A percentile compares a stretch with the other conserved stretches of the same genome.
These are phyloP conservation scores for Erigeron philadelphicus DNA, from an alignment of 140 eudicot genomes.

Conservation along the genomic window DNA sequence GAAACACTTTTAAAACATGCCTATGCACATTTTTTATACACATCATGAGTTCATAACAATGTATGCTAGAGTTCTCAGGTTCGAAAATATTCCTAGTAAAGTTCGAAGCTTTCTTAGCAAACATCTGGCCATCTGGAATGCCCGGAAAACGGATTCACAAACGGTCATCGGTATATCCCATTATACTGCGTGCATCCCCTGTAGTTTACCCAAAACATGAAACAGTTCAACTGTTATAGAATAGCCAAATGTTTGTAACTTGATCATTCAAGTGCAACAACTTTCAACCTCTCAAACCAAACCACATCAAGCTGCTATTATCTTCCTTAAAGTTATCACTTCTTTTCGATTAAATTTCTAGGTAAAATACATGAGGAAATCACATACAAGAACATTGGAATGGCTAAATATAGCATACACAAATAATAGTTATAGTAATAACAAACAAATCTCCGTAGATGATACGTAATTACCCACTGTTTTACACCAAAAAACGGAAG, in stretches of 20 bases:
- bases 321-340: slow-evolving; percentile 9
- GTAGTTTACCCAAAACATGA: not conserved
- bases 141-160: no score
- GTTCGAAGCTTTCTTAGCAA: no score
- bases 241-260: slow-evolving; percentile 15
- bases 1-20: not conserved
- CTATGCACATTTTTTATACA: not conserved
- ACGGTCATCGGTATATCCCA: no score
- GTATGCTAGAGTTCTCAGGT: not conserved
- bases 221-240: slow-evolving; percentile 7
- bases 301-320: slow-evolving; percentile 11
- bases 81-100: no score
- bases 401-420: slow-evolving; percentile 30
- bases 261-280: slow-evolving; percentile 23
- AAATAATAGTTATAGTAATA: slow-evolving; percentile 23
- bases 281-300: slow-evolving; percentile 5
- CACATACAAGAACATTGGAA: slow-evolving; percentile 22
- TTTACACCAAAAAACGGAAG: slow-evolving; percentile 23
- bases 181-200: no score
- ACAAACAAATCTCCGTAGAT: slow-evolving; percentile 34
- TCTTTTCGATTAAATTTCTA: slow-evolving; percentile 22
- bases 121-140: no score
- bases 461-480: slow-evolving; percentile 34
- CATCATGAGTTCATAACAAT: no score
- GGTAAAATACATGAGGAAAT: slow-evolving; percentile 24